Base-by-base conservation (phyloP, 352 stramenopile species). In the Pythium volutum region DNA sequence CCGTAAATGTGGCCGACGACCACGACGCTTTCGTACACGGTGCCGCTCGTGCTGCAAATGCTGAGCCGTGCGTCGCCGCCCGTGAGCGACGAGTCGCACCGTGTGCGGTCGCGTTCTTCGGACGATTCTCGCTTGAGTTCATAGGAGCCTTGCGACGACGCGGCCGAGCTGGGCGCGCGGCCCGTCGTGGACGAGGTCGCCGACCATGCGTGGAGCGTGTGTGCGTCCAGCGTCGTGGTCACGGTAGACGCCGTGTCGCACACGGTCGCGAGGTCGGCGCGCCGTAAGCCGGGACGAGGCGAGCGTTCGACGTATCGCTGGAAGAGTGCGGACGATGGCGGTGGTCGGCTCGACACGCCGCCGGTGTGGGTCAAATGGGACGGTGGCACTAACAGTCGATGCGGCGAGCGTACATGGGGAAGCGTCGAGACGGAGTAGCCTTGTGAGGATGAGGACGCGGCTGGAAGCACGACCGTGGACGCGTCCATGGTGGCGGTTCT, bases 11-110 rank as follows among this genome's bases (percentile, higher is more conserved):
- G 76, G 20, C 81, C 81, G 4, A 88, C 77, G n/a, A 91, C 81
- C 36, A 84, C 74, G 14, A 88, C 76, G 51, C 72, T 84, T 67
- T 91, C 79, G 73, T 91, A 91, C 12, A 80, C 76, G 7, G 71
- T 86, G 23, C 81, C 81, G 5, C 76, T 87, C 1, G 79, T 91
- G 52, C 75, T 88, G 69, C 69, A 84, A 47, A 91, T 69, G 53
- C 74, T 91, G 29, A 89, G 62, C 2, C 76, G 70, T 26, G 67
- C 70, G 46, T 82, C 75, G 7, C 50, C 58, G n/a, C 66, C 50
- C 20, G 59, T 63, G 10, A 55, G 45, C 14, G 46, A 63, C 59
- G 70, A 77, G 53, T 85, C 74, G 8, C 61, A 69, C 23, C 71
- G 69, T 46, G 76, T 70, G 15, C 74, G 50, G 23, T 71, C 58